Percentiles rank a stretch among this genome's conserved stretches.
Evolutionary conservation across 495 filamentous ascomycete genomes (phyloP).

Genomic region (Xylaria telfairii): DNA sequence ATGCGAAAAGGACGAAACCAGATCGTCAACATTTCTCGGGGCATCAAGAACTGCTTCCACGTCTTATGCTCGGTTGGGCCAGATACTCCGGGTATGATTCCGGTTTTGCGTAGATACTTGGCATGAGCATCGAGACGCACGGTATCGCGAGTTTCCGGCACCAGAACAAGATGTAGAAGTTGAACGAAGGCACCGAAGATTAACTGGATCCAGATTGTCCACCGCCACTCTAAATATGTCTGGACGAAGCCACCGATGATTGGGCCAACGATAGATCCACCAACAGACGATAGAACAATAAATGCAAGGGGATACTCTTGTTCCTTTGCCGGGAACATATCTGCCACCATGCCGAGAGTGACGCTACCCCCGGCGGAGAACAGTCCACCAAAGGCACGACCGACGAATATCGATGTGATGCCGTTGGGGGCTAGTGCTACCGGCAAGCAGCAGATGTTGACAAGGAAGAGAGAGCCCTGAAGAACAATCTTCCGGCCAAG

Average conservation of each 20-base stretch:
- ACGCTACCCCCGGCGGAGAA: conserved; percentile 80
- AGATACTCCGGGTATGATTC: conserved; percentile 58
- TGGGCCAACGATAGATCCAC: conserved; percentile 66
- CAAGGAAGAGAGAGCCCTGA: conserved; percentile 70
- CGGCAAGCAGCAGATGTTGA: conserved; percentile 79
- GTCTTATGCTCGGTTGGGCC: conserved; percentile 64
- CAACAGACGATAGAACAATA: conserved; percentile 65
- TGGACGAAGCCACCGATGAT: conserved; percentile 67
- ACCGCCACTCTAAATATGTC: conserved; percentile 66
- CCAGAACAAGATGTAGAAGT: conserved; percentile 66
- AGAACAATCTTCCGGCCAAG: conserved; percentile 74
- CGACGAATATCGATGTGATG: conserved; percentile 67
- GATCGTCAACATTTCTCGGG: conserved; percentile 60
- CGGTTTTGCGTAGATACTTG: conserved; percentile 62
- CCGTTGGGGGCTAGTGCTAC: conserved; percentile 66
- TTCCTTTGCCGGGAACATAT: conserved; percentile 73
- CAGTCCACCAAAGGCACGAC: conserved; percentile 72
- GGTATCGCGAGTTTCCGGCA: conserved; percentile 70
- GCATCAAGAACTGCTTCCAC: conserved; percentile 56
- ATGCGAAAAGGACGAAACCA: conserved; percentile 80
- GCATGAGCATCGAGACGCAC: conserved; percentile 70
- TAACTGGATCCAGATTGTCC: conserved; percentile 82
- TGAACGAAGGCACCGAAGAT: conserved; percentile 73
- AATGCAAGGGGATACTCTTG: conserved; percentile 76
- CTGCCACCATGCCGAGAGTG: conserved; percentile 81